phyloP scores from a whole-genome alignment of 106 monocot genomes.

The Narthecium ossifragum region DNA sequence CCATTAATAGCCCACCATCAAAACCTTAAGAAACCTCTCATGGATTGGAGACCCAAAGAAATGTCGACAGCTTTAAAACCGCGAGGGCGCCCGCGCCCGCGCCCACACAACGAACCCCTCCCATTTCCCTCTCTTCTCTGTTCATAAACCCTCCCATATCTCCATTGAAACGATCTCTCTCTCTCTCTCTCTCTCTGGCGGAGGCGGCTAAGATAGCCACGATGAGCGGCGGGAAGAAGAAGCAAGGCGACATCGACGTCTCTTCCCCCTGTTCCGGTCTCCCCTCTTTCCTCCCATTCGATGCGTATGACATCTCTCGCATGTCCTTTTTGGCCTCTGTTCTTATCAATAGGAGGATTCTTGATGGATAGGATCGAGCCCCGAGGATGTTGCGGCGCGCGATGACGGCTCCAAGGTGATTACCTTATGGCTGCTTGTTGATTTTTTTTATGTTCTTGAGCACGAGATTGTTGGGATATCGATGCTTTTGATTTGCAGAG shows the following conservation, averaged over 20 bases:
- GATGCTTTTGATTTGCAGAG: slow-evolving; percentile 10
- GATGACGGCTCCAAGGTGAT: slow-evolving; percentile 15
- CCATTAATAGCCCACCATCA: not conserved
- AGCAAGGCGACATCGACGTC: not conserved
- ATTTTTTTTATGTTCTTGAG: not conserved
- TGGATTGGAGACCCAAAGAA: not conserved
- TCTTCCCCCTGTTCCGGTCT: not conserved
- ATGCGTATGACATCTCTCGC: not conserved
- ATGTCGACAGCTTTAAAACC: not conserved
- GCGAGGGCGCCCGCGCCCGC: not conserved
- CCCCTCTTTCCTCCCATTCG: not conserved
- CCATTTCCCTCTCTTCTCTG: too few species aligned
- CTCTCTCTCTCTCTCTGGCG: not conserved
- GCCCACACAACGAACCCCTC: not conserved
- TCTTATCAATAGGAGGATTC: not conserved
- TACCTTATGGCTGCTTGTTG: not conserved
- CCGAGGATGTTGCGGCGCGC: slow-evolving; percentile 12
- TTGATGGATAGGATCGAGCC: slow-evolving; percentile 8
- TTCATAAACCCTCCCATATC: too few species aligned
- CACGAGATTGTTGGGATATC: not conserved
- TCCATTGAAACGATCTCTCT: too few species aligned
- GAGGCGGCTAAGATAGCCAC: not conserved
- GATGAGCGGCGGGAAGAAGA: not conserved
- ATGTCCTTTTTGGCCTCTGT: not conserved
- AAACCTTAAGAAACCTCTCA: not conserved